Evolutionary conservation across 768 basidiomycete genomes (phyloP).

Genomic region (Pilatotrama ljubarskyi): DNA sequence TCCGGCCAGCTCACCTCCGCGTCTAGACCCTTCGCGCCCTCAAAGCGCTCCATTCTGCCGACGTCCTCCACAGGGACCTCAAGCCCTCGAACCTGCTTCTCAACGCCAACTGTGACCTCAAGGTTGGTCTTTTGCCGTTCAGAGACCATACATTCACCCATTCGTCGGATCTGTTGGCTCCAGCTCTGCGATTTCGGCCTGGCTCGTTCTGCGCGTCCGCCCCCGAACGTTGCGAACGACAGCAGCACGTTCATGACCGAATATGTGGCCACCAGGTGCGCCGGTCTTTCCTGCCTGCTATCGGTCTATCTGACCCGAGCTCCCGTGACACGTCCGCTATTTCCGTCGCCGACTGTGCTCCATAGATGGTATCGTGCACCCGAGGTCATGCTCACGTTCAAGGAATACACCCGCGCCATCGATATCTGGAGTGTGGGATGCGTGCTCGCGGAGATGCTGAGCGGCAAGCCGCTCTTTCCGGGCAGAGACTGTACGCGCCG

Average conservation of each 20-base stretch:
- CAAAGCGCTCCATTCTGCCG: slow-evolving; percentile 93
- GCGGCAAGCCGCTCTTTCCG: slow-evolving; percentile 90
- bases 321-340: slow-evolving; percentile 3
- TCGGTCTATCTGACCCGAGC: background rate
- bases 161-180: background rate
- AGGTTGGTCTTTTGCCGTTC: slow-evolving; percentile 48
- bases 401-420: slow-evolving; percentile 88
- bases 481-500: slow-evolving; percentile 80
- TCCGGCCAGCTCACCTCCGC: background rate
- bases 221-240: slow-evolving; percentile 71
- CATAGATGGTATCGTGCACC: slow-evolving; percentile 94
- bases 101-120: slow-evolving; percentile 96
- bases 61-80: slow-evolving; percentile 93
- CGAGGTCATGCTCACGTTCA: slow-evolving; percentile 98
- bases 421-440: slow-evolving; percentile 89
- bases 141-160: background rate
- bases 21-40: slow-evolving; percentile 81
- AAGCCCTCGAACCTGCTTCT: slow-evolving; percentile 95
- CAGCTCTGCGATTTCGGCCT: slow-evolving; percentile 88
- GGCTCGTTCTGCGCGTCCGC: slow-evolving; percentile 75
- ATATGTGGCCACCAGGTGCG: slow-evolving; percentile 91
- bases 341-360: background rate
- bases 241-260: slow-evolving; percentile 86
- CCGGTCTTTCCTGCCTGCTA: slow-evolving; percentile 15
- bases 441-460: slow-evolving; percentile 88